These are phyloP conservation scores for Phytophthora fragariaefolia DNA, from an alignment of 352 stramenopile genomes.

Conservation along the genomic window DNA sequence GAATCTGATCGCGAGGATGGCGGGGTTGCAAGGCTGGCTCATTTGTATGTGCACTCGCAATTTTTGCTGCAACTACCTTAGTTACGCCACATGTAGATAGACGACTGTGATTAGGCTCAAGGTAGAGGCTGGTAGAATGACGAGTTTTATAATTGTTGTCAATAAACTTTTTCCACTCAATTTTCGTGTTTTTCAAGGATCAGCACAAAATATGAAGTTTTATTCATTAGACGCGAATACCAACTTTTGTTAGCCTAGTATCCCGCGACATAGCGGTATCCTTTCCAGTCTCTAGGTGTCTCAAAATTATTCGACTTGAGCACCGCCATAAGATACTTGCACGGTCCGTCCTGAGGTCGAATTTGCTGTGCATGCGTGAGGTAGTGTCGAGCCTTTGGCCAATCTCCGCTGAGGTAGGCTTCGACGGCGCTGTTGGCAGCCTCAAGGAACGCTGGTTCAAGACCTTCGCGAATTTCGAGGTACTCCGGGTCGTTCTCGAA, in stretches of 20 bases:
- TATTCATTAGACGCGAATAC: not conserved
- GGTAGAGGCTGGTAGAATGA: constrained; percentile 17
- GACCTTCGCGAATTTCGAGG: constrained; percentile 80
- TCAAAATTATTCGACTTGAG: constrained; percentile 88
- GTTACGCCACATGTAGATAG: constrained; percentile 21
- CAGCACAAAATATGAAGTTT: not conserved
- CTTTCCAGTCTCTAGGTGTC: constrained; percentile 92
- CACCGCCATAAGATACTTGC: constrained; percentile 90
- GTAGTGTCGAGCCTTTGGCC: constrained; percentile 77
- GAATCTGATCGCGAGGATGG: constrained; percentile 13
- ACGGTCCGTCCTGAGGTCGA: constrained; percentile 89
- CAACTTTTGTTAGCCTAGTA: no score
- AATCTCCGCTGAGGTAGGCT: constrained; percentile 77
- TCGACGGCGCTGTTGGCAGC: constrained; percentile 70
- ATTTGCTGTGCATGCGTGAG: constrained; percentile 77
- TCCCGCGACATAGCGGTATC: constrained; percentile 89
- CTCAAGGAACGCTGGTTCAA: constrained; percentile 85
- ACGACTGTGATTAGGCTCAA: constrained; percentile 10
- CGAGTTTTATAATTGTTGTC: constrained; percentile 9
- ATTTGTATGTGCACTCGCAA: constrained; percentile 21
- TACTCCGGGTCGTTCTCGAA: constrained; percentile 88
- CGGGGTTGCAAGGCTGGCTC: constrained; percentile 4
- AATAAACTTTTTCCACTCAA: not conserved
- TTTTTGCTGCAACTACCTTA: constrained; percentile 17
- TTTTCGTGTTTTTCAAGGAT: not conserved